These are phyloP conservation scores for Dictyophora rubrovolvata DNA, from an alignment of 768 basidiomycete genomes.

Conservation along the genomic window DNA sequence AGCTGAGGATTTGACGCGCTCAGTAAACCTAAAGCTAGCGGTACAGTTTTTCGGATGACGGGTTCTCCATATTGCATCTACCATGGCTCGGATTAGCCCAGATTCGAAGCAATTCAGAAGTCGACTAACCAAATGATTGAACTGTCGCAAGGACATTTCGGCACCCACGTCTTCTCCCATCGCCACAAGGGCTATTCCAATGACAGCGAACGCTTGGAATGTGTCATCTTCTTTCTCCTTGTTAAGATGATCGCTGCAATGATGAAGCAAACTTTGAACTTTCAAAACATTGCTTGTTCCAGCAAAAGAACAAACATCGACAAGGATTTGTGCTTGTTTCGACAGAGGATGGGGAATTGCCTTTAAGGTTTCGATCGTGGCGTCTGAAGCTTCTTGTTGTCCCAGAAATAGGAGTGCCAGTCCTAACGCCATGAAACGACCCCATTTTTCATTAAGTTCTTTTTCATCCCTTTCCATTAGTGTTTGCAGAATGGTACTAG, in stretches of 20 bases:
- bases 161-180: constrained; percentile 99
- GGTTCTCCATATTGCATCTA: constrained; percentile 99
- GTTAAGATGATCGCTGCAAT: constrained; percentile 87
- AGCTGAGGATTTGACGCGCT: constrained; percentile 95
- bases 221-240: constrained; percentile 56
- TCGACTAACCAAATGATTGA: constrained; percentile 81
- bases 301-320: constrained; percentile 89
- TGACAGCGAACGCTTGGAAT: constrained; percentile 85
- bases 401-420: constrained; percentile 87
- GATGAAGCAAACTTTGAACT: constrained; percentile 83
- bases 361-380: constrained; percentile 86
- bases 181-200: constrained; percentile 88
- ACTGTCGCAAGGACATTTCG: constrained; percentile 94
- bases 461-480: constrained; percentile 77
- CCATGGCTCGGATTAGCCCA: constrained; percentile 13
- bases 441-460: constrained; percentile 87
- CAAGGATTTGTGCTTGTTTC: constrained; percentile 82
- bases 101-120: background rate
- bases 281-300: constrained; percentile 93
- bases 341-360: constrained; percentile 90
- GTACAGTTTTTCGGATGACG: constrained; percentile 81
- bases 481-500: constrained; percentile 79
- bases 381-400: constrained; percentile 85
- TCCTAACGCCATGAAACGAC: constrained; percentile 80
- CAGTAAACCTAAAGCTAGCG: constrained; percentile 89